phyloP scores from a whole-genome alignment of 768 basidiomycete genomes.

The Auricularia cornea region DNA sequence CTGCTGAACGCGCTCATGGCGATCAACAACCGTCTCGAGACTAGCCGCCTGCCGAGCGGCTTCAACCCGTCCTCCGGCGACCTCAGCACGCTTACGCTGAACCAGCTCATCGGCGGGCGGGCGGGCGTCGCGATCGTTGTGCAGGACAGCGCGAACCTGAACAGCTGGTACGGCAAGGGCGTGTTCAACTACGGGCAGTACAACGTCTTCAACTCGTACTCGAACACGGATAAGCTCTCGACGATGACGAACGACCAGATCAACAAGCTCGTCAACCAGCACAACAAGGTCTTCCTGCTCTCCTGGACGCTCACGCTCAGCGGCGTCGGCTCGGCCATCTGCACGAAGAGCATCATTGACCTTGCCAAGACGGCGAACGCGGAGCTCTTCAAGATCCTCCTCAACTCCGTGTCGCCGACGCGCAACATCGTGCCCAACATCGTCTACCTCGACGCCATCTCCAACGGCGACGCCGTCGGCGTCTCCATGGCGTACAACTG shows the following conservation, averaged over 20 bases:
- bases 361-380: not conserved
- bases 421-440: not conserved
- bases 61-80: not conserved
- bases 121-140: not conserved
- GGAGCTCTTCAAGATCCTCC: not conserved
- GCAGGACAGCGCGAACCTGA: not conserved
- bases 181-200: not conserved
- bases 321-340: not conserved
- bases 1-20: not conserved
- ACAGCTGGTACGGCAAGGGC: not conserved
- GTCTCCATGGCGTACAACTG: not conserved
- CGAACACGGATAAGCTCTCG: not conserved
- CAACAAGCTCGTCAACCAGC: conserved; percentile 1
- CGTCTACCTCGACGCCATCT: not conserved
- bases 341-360: not conserved
- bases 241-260: not conserved
- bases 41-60: not conserved
- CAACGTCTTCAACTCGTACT: conserved; percentile 1
- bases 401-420: not conserved
- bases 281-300: not conserved
- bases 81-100: not conserved
- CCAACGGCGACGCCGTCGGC: not conserved
- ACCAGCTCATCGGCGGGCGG: not conserved
- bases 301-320: not conserved
- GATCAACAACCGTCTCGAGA: not conserved